phyloP scores from a whole-genome alignment of 345 rosid species.

The Melastoma malabathricum region DNA sequence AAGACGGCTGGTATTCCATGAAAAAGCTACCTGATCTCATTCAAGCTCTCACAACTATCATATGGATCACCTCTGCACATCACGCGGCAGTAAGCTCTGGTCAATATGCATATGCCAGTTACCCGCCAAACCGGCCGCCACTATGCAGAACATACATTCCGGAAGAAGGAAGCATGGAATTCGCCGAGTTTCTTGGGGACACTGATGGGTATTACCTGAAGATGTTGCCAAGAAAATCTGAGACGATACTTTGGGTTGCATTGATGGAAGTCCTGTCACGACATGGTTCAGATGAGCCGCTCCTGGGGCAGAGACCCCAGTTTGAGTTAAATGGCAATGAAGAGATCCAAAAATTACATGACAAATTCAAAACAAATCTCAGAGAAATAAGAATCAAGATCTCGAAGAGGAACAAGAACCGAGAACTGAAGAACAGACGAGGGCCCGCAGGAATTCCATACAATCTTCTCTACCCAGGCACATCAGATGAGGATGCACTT shows the following conservation, averaged over 20 bases:
- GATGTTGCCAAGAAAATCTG: constrained; percentile 38
- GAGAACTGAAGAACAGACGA: constrained; percentile 30
- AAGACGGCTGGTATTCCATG: constrained; percentile 34
- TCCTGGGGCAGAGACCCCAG: constrained; percentile 35
- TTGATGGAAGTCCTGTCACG: constrained; percentile 33
- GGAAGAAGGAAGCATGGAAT: constrained; percentile 30
- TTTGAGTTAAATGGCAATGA: constrained; percentile 24
- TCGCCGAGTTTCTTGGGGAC: constrained; percentile 21
- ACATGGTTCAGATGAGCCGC: constrained; percentile 35
- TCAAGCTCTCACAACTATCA: constrained; percentile 34
- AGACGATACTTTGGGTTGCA: constrained; percentile 26
- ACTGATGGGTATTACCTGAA: constrained; percentile 28
- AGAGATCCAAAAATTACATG: constrained; percentile 18
- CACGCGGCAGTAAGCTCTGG: constrained; percentile 53
- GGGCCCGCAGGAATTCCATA: constrained; percentile 41
- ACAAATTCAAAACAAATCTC: constrained; percentile 24
- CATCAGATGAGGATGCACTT: constrained; percentile 12
- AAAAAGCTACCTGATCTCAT: constrained; percentile 18
- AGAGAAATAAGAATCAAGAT: constrained; percentile 26
- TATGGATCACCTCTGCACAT: constrained; percentile 48
- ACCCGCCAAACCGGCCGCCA: constrained; percentile 41
- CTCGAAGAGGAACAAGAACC: constrained; percentile 23
- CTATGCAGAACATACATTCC: constrained; percentile 32
- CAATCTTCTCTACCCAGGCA: constrained; percentile 27
- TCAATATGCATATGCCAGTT: constrained; percentile 42